A percentile compares a stretch with the other conserved stretches of the same genome.
Conservation (phyloP, 2,329 filamentous ascomycete genomes). For the Aspergillus piperis region DNA sequence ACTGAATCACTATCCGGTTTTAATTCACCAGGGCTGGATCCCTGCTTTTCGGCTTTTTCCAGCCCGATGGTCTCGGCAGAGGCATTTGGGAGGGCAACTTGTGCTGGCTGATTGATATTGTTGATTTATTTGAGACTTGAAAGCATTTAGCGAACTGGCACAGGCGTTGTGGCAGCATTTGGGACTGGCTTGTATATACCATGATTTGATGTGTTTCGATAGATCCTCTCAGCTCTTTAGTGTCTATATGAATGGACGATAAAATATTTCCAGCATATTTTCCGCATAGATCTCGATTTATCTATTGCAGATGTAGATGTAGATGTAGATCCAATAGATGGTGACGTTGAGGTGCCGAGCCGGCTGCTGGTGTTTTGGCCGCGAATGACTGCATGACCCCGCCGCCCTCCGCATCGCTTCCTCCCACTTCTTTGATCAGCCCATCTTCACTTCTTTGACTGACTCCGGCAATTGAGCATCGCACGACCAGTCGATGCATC, state of each 20-base stretch:
- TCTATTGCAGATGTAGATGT: not conserved
- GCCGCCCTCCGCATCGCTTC: not conserved
- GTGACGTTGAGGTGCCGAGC: not conserved
- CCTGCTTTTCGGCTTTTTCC: constrained; percentile 30
- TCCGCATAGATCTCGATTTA: too few species aligned
- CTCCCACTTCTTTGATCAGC: not conserved
- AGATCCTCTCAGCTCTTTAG: constrained; percentile 17
- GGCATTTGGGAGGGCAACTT: constrained; percentile 27
- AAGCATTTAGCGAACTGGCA: constrained; percentile 27
- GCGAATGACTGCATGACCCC: not conserved
- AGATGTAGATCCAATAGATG: not conserved
- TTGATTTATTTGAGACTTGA: constrained; percentile 12
- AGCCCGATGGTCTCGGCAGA: constrained; percentile 25
- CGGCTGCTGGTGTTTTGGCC: not conserved
- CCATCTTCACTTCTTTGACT: not conserved
- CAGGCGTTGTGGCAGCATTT: constrained; percentile 21
- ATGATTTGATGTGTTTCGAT: constrained; percentile 14
- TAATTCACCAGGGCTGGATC: constrained; percentile 39
- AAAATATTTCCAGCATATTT: not conserved
- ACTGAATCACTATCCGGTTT: constrained; percentile 17
- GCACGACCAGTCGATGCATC: not conserved
- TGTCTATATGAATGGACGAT: constrained; percentile 2
- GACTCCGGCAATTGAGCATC: not conserved
- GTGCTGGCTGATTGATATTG: constrained; percentile 18
- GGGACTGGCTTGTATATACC: constrained; percentile 8